phyloP scores from a whole-genome alignment of 441 rosid species.

The Isatis lusitanica region DNA sequence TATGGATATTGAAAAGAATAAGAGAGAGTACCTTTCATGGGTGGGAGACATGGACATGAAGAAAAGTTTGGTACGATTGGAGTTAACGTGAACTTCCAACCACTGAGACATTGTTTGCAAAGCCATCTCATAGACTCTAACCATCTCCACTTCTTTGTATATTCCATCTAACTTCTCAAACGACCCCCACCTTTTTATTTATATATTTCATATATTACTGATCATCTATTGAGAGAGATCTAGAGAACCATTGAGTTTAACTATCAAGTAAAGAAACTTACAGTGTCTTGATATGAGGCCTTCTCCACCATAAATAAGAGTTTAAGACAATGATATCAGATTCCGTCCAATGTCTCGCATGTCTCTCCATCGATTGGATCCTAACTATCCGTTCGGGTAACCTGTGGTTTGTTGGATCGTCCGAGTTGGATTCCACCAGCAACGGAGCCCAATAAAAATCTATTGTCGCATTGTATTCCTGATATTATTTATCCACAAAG shows the following conservation, averaged over 20 bases:
- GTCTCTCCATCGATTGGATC: slow-evolving; percentile 58
- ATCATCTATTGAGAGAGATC: neutral
- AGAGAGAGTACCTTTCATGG: slow-evolving; percentile 57
- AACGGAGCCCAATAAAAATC: slow-evolving; percentile 69
- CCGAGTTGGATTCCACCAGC: slow-evolving; percentile 69
- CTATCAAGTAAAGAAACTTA: slow-evolving; percentile 37
- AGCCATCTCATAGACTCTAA: slow-evolving; percentile 68
- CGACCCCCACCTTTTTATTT: slow-evolving; percentile 64
- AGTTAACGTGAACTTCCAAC: slow-evolving; percentile 59
- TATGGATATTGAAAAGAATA: slow-evolving; percentile 11
- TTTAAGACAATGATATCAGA: slow-evolving; percentile 61
- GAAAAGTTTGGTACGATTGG: slow-evolving; percentile 54
- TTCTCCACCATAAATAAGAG: slow-evolving; percentile 71
- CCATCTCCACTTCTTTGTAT: slow-evolving; percentile 58
- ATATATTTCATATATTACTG: neutral
- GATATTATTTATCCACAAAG: neutral
- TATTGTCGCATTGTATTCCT: slow-evolving; percentile 64
- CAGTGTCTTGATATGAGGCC: slow-evolving; percentile 52
- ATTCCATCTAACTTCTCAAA: slow-evolving; percentile 61
- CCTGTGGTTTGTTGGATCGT: slow-evolving; percentile 56
- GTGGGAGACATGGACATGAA: slow-evolving; percentile 74
- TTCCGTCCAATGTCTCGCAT: slow-evolving; percentile 62
- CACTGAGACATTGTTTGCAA: slow-evolving; percentile 62
- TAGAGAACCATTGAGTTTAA: neutral
- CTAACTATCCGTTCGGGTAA: slow-evolving; percentile 53